Base-by-base conservation (phyloP, 2,329 filamentous ascomycete genomes). In the Podosphaera xanthii region DNA sequence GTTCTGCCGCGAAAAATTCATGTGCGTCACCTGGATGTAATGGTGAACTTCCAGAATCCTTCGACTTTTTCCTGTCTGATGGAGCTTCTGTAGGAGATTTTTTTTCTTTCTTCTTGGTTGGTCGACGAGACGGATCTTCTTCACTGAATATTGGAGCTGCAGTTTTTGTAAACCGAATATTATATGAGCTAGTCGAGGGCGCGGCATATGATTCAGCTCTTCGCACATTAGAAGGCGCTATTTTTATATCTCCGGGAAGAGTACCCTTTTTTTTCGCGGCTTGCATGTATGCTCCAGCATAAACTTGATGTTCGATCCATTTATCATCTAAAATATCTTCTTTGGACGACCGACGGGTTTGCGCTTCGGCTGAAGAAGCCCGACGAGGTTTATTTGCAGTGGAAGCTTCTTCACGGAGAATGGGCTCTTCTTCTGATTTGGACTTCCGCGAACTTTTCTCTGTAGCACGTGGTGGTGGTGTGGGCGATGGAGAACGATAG, bases 171-270 rank as follows among this genome's bases (percentile, higher is more conserved):
- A 67, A 66, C 55, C 65, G 64, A 44, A 64, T 54, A 46, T 62
- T 63, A 59, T 65, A 66, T n/a, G 63, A 12, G 40, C 59, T 22
- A 33, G 64, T 53, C 34, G 60, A 46, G 31, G 64, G 57, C 30
- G 59, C 62, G 30, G 64, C 61, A 61, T 63, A 69, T 10, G 67
- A 69, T 55, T 68, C 66, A 10, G 66, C 64, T 65, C 68, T 64
- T 49, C 61, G 64, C 55, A 65, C 56, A 14, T 57, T 55, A 46
- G 60, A 59, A 48, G 63, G 60, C 36, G 58, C 33, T 34, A 60
- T 60, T 14, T 56, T 59, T 58, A 64, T 54, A 9, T 59, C 61
- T 12, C 65, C 62, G 30, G 63, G 60, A 33, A 50, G 56, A 44
- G 60, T 58, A 30, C 46, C 65, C 60, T 66, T 65, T 58, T 60